Evolutionary conservation across 352 stramenopile genomes (phyloP).

Genomic region (Thalassiosira oceanica): DNA sequence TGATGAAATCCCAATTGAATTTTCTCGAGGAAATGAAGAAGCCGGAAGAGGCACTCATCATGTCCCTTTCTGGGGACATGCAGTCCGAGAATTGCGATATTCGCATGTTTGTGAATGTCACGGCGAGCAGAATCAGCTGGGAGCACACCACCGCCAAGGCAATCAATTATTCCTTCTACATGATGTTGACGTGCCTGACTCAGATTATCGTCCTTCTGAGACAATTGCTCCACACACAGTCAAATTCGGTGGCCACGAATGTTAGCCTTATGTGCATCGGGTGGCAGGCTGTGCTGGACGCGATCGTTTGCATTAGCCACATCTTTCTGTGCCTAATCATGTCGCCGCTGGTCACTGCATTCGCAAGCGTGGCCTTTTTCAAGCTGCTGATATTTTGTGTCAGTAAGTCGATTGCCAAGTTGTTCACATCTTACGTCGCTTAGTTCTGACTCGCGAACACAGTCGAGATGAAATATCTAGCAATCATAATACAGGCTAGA

Average conservation of each 20-base stretch:
- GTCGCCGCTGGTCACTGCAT: constrained; percentile 93
- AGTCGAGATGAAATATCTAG: constrained; percentile 98
- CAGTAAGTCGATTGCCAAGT: too few relatives aligned
- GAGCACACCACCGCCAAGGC: constrained; percentile 73
- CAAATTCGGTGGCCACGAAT: constrained; percentile 61
- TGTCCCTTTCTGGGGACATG: constrained; percentile 69
- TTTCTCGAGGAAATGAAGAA: constrained; percentile 39
- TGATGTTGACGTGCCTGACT: constrained; percentile 80
- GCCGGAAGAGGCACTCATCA: constrained; percentile 62
- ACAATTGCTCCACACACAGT: constrained; percentile 79
- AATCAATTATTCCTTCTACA: constrained; percentile 82
- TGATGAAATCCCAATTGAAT: constrained; percentile 41
- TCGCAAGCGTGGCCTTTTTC: constrained; percentile 95
- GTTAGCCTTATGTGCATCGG: constrained; percentile 77
- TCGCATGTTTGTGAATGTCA: constrained; percentile 66
- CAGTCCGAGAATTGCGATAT: constrained; percentile 75
- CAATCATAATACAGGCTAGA: constrained; percentile 94
- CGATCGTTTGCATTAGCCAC: constrained; percentile 92
- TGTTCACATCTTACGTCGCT: too few relatives aligned
- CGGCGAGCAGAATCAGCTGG: constrained; percentile 76
- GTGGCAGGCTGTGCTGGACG: constrained; percentile 85
- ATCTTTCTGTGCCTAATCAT: constrained; percentile 92
- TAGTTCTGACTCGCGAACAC: too few relatives aligned
- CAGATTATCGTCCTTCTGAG: constrained; percentile 81
- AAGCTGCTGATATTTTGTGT: constrained; percentile 98